A percentile compares a stretch with the other conserved stretches of the same genome.
These are phyloP conservation scores for Stemphylium lycopersici DNA, from an alignment of 2,329 filamentous ascomycete species.

Conservation along the genomic window DNA sequence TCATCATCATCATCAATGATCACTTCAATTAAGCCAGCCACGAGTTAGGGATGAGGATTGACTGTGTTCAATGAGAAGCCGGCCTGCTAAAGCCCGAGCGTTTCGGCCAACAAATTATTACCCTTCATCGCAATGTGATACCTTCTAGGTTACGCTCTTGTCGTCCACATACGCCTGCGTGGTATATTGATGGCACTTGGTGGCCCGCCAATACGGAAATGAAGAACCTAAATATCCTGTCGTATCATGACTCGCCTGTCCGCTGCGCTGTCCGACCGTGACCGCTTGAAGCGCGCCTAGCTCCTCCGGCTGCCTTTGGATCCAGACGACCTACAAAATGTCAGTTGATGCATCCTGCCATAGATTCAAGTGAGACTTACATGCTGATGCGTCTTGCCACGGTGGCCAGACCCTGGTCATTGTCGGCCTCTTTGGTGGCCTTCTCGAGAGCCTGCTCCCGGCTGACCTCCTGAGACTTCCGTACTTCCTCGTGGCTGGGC, in stretches of 20 bases:
- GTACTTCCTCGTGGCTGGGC: slow-evolving; percentile 89
- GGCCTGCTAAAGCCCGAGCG: slow-evolving; percentile 16
- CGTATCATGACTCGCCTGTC: slow-evolving; percentile 5
- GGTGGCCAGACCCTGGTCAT: slow-evolving; percentile 84
- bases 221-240: slow-evolving; percentile 16
- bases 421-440: slow-evolving; percentile 86
- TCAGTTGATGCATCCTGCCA: slow-evolving; percentile 18
- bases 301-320: slow-evolving; percentile 45
- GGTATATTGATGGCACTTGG: slow-evolving; percentile 33
- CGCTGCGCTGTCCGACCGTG: slow-evolving; percentile 21
- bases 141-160: slow-evolving; percentile 32
- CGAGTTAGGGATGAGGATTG: slow-evolving; percentile 19
- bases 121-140: slow-evolving; percentile 35
- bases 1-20: neutral
- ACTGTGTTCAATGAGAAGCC: slow-evolving; percentile 32
- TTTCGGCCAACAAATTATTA: slow-evolving; percentile 38
- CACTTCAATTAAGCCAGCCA: neutral
- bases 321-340: slow-evolving; percentile 48
- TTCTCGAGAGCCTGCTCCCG: slow-evolving; percentile 82
- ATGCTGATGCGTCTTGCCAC: slow-evolving; percentile 94
- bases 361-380: slow-evolving; percentile 65
- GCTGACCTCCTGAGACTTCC: slow-evolving; percentile 80
- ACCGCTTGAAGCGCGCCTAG: slow-evolving; percentile 30
- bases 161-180: slow-evolving; percentile 36
- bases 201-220: slow-evolving; percentile 30